Evolutionary conservation across 2,329 filamentous ascomycete species (phyloP), one percentile per base, ranked within the genome.

Genomic region (Xylariaceae sp.): DNA sequence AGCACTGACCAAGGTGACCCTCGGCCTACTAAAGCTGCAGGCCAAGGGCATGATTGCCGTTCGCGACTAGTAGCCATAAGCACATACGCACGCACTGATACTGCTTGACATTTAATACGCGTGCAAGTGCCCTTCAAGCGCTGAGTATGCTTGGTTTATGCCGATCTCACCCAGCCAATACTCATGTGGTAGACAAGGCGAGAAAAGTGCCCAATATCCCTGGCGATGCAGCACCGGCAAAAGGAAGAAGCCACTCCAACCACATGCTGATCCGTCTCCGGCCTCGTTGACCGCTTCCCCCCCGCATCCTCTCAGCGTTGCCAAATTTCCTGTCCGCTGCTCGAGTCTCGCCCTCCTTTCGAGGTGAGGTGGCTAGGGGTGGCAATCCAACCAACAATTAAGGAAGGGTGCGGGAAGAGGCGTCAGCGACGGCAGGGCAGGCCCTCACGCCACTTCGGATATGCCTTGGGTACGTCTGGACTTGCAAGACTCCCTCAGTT

Each of bases 211-310:
- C 37, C 49, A 40, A 30, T n/a, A n/a, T n/a, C n/a, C n/a, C n/a
- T n/a, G n/a, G n/a, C n/a, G n/a, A n/a, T n/a, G n/a, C 43, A 56
- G 46, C 44, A 48, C 43, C 49, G 33, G 39, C 42, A 48, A 46
- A 44, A 53, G 35, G 33, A 46, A 44, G 37, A 39, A 43, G 33
- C 33, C 42, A 58, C 47, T 55, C 51, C 55, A 54, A 50, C 51
- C 41, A 27, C 39, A 13, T 23, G 48, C 41, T 52, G 48, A 58
- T 58, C 52, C 30, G 48, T 39, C 47, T 45, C 48, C 55, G 40
- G 26, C 29, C 40, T 45, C 39, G 52, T 58, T n/a, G 55, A 58
- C 55, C 55, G 55, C 55, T 47, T 55, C 44, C 27, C 11, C 39
- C 32, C 32, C 51, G n/a, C n/a, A n/a, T n/a, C n/a, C n/a, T n/a